These are phyloP conservation scores for Ustilago xerochloae DNA, from an alignment of 1,284 basidiomycete species.

Conservation along the genomic window DNA sequence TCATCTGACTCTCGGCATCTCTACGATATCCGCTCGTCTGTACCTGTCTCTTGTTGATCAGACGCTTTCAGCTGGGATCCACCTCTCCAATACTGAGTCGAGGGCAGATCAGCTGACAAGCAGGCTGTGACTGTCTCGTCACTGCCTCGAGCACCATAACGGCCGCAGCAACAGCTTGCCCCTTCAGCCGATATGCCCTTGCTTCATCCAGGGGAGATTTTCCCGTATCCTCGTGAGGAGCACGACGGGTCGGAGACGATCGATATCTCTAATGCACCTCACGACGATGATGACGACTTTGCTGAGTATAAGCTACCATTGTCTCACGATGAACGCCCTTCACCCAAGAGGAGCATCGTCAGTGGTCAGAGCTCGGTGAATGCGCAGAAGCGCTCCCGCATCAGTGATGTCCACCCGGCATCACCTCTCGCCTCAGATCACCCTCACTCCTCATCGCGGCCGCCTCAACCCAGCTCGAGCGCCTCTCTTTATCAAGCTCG, in stretches of 20 bases:
- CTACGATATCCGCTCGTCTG: no score
- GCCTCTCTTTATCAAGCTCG: slow-evolving; percentile 1
- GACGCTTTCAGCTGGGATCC: no score
- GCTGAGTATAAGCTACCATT: slow-evolving; percentile 4
- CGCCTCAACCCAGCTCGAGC: slow-evolving; percentile 17
- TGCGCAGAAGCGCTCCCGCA: slow-evolving; percentile 8
- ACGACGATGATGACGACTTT: slow-evolving; percentile 11
- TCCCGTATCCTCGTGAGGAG: slow-evolving; percentile 2
- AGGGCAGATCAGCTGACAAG: no score
- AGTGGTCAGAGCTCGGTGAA: background rate
- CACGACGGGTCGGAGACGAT: slow-evolving; percentile 24
- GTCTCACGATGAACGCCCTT: slow-evolving; percentile 2
- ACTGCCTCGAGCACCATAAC: no score
- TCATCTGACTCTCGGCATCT: no score
- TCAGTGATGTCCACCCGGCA: background rate
- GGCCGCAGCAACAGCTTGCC: no score
- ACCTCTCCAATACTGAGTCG: no score
- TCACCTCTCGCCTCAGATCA: background rate
- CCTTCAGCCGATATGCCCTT: background rate
- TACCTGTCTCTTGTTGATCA: no score
- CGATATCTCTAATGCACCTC: no score
- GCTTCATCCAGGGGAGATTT: background rate
- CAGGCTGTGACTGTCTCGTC: no score
- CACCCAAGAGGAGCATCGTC: slow-evolving; percentile 13
- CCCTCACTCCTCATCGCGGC: background rate